Percentiles rank a stretch among this genome's conserved stretches.
These are phyloP conservation scores for Penicillium steckii DNA, from an alignment of 495 filamentous ascomycete species.

Conservation along the genomic window DNA sequence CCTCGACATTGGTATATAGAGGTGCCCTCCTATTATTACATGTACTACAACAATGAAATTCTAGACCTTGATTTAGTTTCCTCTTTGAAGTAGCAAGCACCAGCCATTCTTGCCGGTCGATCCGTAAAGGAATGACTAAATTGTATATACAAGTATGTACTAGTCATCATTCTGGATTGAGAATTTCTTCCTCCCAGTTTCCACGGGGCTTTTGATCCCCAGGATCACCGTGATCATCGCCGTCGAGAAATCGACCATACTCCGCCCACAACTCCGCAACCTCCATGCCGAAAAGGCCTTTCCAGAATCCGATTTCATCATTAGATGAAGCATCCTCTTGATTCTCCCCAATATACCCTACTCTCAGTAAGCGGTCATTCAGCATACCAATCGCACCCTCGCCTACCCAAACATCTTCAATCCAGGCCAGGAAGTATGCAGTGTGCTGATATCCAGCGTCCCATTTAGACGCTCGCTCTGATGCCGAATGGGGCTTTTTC, in stretches of 20 bases:
- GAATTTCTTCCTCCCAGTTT: slow-evolving; percentile 33
- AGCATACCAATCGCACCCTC: slow-evolving; percentile 67
- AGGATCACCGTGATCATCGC: slow-evolving; percentile 14
- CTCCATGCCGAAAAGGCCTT: slow-evolving; percentile 58
- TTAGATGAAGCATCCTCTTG: slow-evolving; percentile 17
- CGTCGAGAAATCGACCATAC: slow-evolving; percentile 55
- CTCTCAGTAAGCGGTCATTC: slow-evolving; percentile 66
- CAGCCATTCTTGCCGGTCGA: too few relatives aligned
- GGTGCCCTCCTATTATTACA: slow-evolving; percentile 16
- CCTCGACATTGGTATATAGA: slow-evolving; percentile 25
- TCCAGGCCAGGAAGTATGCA: slow-evolving; percentile 80
- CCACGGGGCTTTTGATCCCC: slow-evolving; percentile 7
- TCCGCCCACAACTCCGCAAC: slow-evolving; percentile 73
- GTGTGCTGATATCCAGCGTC: slow-evolving; percentile 92
- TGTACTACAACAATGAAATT: slow-evolving; percentile 29
- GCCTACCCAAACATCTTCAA: slow-evolving; percentile 69
- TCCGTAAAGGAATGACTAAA: too few relatives aligned
- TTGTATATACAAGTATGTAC: background rate
- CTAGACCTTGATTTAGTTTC: background rate
- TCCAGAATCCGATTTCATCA: slow-evolving; percentile 64
- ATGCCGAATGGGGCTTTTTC: slow-evolving; percentile 55
- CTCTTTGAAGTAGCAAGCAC: background rate
- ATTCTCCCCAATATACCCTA: slow-evolving; percentile 40
- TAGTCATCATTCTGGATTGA: slow-evolving; percentile 15
- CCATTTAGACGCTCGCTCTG: slow-evolving; percentile 58